These are phyloP conservation scores for Suillus placidus DNA, from an alignment of 768 basidiomycete species.

Conservation along the genomic window DNA sequence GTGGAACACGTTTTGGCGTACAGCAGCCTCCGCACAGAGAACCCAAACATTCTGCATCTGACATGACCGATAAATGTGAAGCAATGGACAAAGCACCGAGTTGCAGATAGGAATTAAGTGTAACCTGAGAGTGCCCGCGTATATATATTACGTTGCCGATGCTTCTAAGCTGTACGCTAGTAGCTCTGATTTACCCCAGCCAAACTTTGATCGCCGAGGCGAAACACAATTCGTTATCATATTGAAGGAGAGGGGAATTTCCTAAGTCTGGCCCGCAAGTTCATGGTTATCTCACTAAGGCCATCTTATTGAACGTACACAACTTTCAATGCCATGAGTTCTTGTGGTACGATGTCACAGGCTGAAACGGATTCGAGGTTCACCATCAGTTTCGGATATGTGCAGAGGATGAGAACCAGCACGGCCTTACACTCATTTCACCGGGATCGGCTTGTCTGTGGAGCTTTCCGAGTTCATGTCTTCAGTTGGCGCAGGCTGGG, in stretches of 20 bases:
- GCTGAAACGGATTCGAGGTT: neutral
- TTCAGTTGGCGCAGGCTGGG: conserved; percentile 27
- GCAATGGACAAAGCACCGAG: neutral
- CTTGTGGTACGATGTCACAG: neutral
- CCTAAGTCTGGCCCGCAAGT: neutral
- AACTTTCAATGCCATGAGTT: neutral
- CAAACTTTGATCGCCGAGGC: neutral
- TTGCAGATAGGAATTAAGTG: neutral
- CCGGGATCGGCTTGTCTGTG: neutral
- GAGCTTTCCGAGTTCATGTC: conserved; percentile 18
- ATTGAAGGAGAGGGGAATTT: neutral
- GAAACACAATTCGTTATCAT: neutral
- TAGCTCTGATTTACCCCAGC: neutral
- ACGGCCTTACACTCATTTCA: neutral
- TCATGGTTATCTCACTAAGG: neutral
- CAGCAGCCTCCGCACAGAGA: conserved; percentile 24
- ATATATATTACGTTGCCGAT: neutral
- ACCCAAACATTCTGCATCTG: conserved; percentile 1
- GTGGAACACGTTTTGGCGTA: conserved; percentile 12
- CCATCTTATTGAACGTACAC: neutral
- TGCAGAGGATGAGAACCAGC: neutral
- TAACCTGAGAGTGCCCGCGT: neutral
- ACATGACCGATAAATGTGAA: conserved; percentile 5
- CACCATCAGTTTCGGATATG: neutral
- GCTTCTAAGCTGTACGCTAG: neutral